Conservation (phyloP, 2,329 filamentous ascomycete genomes). For the Aspergillus flavus region DNA sequence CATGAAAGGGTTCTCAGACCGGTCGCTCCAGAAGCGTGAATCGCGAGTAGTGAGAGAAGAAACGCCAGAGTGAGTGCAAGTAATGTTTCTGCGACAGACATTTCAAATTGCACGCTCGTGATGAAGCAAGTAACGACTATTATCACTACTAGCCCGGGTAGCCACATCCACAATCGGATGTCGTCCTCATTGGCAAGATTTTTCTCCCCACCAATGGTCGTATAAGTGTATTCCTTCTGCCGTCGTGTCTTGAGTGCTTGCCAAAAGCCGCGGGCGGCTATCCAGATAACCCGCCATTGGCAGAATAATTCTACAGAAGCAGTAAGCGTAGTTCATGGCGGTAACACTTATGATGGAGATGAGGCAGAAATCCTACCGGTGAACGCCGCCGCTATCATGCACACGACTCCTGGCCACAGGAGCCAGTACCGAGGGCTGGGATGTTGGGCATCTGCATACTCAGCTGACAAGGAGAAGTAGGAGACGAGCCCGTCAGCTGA, state of each 20-base stretch:
- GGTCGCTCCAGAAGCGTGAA: constrained; percentile 7
- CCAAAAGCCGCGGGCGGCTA: background rate
- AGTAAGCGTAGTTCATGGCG: background rate
- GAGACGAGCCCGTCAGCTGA: constrained; percentile 3
- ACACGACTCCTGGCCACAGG: constrained; percentile 8
- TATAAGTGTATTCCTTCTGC: background rate
- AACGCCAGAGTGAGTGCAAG: constrained; percentile 6
- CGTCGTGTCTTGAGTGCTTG: background rate
- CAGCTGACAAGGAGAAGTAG: constrained; percentile 6
- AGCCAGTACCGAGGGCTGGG: constrained; percentile 10
- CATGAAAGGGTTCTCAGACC: background rate
- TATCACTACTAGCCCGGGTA: background rate
- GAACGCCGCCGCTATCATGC: constrained; percentile 4
- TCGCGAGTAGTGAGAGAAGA: constrained; percentile 9
- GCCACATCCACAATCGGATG: constrained; percentile 8
- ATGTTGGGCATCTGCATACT: constrained; percentile 6
- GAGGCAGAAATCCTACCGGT: background rate
- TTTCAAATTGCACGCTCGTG: background rate
- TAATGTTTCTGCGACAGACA: constrained; percentile 2
- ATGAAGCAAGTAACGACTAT: constrained; percentile 1
- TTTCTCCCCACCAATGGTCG: background rate
- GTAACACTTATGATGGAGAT: background rate
- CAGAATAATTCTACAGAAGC: constrained; percentile 3
- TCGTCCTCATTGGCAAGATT: background rate
- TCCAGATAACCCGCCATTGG: constrained; percentile 8